Evolutionary conservation across 805 yeast genomes (phyloP), one percentile per base, ranked within the genome.

Genomic region (Cyberlindnera maritima): DNA sequence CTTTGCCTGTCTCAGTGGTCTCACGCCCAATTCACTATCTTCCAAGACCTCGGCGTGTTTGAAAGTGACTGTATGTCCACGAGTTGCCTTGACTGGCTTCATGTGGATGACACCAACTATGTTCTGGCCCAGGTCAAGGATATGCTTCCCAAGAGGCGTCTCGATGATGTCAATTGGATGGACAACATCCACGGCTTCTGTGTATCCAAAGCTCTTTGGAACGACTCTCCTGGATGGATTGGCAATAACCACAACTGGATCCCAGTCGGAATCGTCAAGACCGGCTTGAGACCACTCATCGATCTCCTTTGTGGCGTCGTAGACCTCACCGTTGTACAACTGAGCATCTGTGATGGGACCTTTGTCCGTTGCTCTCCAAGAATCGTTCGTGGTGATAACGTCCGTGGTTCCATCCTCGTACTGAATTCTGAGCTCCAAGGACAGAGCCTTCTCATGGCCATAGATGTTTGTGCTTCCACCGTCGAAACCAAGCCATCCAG

Each of bases 1-100:
- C 15, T 46, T 41, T 12, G 53, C 56, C 5, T 15, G 44, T 38
- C 56, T 46, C 17, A 52, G 21, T 12, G 56, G 56, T 33, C 54
- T 44, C 1, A 33, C 37, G 17, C 56, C 54, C 3, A 52, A 34
- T 34, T 52, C 56, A 7, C 43, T 48, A 10, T 47, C 14, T 38
- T 52, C 56, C 43, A 52, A 18, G 2, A 52, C 56, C 19, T 52
- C 56, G 8, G 54, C 56, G 29, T 52, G 56, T 18, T 25, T 49
- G 33, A 52, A 29, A 3, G 41, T 40, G 14, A 47, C 41, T 9
- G 29, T 41, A 29, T 45, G 50, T 2, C 52, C 52, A 19, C 41
- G 45, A 14, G 45, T 17, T 8, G 47, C 56, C 11, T 43, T 52
- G 10, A 50, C 44, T 17, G 33, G 36, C 12, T 44, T 40, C 46